A percentile compares a stretch with the other conserved stretches of the same genome.
Evolutionary conservation across 1,284 basidiomycete genomes (phyloP).

Genomic region (Cryptococcus wingfieldii): DNA sequence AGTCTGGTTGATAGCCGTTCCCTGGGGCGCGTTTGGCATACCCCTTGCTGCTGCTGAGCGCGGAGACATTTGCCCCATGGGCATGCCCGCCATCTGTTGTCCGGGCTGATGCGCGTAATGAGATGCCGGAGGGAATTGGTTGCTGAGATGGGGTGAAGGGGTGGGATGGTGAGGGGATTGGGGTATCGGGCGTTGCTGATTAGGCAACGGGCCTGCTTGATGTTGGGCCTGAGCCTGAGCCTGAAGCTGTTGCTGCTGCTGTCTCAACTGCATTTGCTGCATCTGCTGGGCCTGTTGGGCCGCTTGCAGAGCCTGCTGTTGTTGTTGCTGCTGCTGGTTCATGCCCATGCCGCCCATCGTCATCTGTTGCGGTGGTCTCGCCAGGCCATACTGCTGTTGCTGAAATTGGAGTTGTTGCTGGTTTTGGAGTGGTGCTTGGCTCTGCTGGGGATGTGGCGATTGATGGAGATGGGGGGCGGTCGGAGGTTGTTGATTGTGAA

Average conservation of each 20-base stretch:
- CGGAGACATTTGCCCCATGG: not conserved
- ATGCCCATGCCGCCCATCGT: conserved; percentile 17
- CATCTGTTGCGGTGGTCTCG: conserved; percentile 11
- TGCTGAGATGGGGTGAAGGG: conserved; percentile 40
- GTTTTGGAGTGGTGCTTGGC: conserved; percentile 15
- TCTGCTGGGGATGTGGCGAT: conserved; percentile 5
- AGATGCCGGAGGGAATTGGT: conserved; percentile 37
- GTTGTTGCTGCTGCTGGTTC: conserved; percentile 12
- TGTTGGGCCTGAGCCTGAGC: conserved; percentile 11
- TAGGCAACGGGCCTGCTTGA: conserved; percentile 16
- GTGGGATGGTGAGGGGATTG: conserved; percentile 36
- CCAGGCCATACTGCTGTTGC: conserved; percentile 13
- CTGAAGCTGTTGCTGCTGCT: conserved; percentile 22
- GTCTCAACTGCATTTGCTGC: conserved; percentile 7
- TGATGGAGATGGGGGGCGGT: not conserved
- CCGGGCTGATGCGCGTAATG: conserved; percentile 27
- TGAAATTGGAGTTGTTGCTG: conserved; percentile 8
- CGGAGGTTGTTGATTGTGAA: not conserved
- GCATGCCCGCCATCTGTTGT: conserved; percentile 2
- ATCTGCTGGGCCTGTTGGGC: conserved; percentile 7
- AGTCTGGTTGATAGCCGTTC: not conserved
- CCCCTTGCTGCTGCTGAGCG: not conserved
- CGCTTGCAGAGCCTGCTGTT: conserved; percentile 12
- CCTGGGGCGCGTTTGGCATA: not conserved
- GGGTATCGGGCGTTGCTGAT: conserved; percentile 21